Conservation (phyloP, 495 filamentous ascomycete genomes). For the Podospora bellae-mahoneyi region DNA sequence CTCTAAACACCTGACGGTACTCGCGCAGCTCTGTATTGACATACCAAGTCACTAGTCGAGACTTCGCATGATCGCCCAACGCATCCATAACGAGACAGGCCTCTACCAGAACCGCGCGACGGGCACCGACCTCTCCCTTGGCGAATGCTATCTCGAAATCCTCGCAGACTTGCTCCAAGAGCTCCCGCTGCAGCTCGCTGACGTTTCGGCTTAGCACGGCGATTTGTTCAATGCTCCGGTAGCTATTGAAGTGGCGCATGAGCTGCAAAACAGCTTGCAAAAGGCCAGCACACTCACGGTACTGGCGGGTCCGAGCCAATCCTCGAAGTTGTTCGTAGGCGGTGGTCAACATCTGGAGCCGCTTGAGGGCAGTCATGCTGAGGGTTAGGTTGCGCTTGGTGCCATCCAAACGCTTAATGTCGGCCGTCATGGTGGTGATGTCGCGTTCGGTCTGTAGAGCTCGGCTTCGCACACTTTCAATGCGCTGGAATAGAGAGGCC, state of each 20-base stretch:
- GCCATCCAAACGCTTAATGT: slow-evolving; percentile 95
- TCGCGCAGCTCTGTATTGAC: slow-evolving; percentile 95
- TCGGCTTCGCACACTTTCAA: slow-evolving; percentile 87
- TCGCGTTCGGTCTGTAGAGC: slow-evolving; percentile 89
- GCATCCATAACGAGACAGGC: slow-evolving; percentile 94
- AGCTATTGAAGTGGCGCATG: slow-evolving; percentile 98
- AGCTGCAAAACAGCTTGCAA: slow-evolving; percentile 96
- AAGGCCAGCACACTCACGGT: slow-evolving; percentile 91
- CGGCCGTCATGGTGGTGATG: slow-evolving; percentile 98
- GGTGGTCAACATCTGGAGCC: slow-evolving; percentile 97
- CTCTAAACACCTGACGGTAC: slow-evolving; percentile 91
- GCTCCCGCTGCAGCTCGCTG: slow-evolving; percentile 86
- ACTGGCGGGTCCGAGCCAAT: slow-evolving; percentile 81
- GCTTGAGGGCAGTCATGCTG: slow-evolving; percentile 96
- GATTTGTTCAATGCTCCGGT: slow-evolving; percentile 96
- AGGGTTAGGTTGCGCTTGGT: slow-evolving; percentile 95
- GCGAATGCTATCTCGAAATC: slow-evolving; percentile 96
- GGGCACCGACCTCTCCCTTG: slow-evolving; percentile 73
- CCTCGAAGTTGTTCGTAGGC: slow-evolving; percentile 93
- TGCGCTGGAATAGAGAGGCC: slow-evolving; percentile 85
- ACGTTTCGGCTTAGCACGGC: slow-evolving; percentile 90
- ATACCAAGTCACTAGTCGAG: slow-evolving; percentile 89
- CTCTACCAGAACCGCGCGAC: slow-evolving; percentile 70
- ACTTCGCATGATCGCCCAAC: slow-evolving; percentile 80
- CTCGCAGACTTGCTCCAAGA: slow-evolving; percentile 95